These are phyloP conservation scores for Trichoderma brevicompactum DNA, from an alignment of 2,329 filamentous ascomycete species.

Conservation along the genomic window DNA sequence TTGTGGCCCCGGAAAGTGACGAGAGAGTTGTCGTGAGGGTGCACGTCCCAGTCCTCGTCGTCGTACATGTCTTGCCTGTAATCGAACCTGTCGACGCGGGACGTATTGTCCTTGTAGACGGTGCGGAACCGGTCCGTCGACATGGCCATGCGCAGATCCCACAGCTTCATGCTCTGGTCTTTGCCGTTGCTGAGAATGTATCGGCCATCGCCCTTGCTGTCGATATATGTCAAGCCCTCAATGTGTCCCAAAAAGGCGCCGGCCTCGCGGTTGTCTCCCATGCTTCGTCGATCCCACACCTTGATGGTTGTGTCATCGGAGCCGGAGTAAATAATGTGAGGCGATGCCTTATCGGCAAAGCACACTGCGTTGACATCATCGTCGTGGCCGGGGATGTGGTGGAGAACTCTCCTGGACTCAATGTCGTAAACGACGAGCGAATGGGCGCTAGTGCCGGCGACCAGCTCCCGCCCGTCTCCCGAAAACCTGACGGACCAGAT, in stretches of 20 bases:
- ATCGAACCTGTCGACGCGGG: slow-evolving; percentile 66
- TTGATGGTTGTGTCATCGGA: slow-evolving; percentile 94
- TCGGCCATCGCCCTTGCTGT: slow-evolving; percentile 70
- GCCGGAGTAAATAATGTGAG: slow-evolving; percentile 93
- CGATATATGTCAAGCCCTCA: slow-evolving; percentile 70
- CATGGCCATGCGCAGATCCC: slow-evolving; percentile 92
- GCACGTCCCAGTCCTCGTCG: slow-evolving; percentile 60
- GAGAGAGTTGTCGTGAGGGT: slow-evolving; percentile 84
- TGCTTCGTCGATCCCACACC: slow-evolving; percentile 93
- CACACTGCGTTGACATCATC: slow-evolving; percentile 97
- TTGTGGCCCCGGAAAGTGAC: slow-evolving; percentile 93
- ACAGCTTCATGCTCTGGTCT: slow-evolving; percentile 96
- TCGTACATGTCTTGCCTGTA: slow-evolving; percentile 73
- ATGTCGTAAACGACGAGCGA: slow-evolving; percentile 92
- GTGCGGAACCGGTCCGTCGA: slow-evolving; percentile 66
- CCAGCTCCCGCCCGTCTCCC: slow-evolving; percentile 85
- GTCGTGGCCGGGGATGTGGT: slow-evolving; percentile 76
- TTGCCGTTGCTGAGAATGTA: slow-evolving; percentile 95
- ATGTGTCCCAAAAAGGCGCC: slow-evolving; percentile 70
- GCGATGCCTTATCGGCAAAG: slow-evolving; percentile 85
- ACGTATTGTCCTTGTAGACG: slow-evolving; percentile 60
- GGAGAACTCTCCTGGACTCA: slow-evolving; percentile 74
- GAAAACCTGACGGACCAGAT: slow-evolving; percentile 95
- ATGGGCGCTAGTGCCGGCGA: slow-evolving; percentile 80
- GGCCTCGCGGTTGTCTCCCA: slow-evolving; percentile 77